Evolutionary conservation across 768 basidiomycete genomes (phyloP), one percentile per base, ranked within the genome.

Genomic region (Kwoniella pini): DNA sequence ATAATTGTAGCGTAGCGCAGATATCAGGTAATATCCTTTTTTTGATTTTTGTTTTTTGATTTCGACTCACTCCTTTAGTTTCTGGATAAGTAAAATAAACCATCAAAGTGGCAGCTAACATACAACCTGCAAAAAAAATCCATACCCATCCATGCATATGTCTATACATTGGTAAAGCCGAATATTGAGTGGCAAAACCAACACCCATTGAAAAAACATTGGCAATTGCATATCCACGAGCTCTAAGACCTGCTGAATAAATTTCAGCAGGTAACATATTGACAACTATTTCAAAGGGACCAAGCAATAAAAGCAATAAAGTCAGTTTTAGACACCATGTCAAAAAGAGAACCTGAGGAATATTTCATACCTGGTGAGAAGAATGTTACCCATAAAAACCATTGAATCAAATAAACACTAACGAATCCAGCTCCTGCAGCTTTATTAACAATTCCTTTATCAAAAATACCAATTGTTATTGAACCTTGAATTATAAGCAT

Each of bases 231-330:
- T 69, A 69, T 10, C 68, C 68, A 24, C 68, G 36, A 15, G 68
- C 68, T 24, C 68, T 38, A 12, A 69, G 65, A 40, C 68, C 68
- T 4, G 68, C 68, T 12, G 68, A 69, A 53, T 65, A 69, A 52
- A 69, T 62, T 51, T 69, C 68, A 24, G 68, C 68, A 13, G 68
- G 68, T 15, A 69, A 55, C 68, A 69, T 69, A 51, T 69, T 69
- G 44, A 69, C 68, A 22, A 69, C 66, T 64, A 39, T 12, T 0
- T 24, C 0, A 12, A 33, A 11, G 15, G 7, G 33, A 27, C 10
- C 33, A 26, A 22, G n/a, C n/a, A n/a, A n/a, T n/a, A n/a, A n/a
- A n/a, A n/a, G n/a, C n/a, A n/a, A n/a, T n/a, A n/a, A n/a, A n/a
- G n/a, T n/a, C n/a, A n/a, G n/a, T n/a, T n/a, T n/a, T n/a, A n/a